phyloP scores from a whole-genome alignment of 1,284 basidiomycete species.

The Heterobasidion irregulare region DNA sequence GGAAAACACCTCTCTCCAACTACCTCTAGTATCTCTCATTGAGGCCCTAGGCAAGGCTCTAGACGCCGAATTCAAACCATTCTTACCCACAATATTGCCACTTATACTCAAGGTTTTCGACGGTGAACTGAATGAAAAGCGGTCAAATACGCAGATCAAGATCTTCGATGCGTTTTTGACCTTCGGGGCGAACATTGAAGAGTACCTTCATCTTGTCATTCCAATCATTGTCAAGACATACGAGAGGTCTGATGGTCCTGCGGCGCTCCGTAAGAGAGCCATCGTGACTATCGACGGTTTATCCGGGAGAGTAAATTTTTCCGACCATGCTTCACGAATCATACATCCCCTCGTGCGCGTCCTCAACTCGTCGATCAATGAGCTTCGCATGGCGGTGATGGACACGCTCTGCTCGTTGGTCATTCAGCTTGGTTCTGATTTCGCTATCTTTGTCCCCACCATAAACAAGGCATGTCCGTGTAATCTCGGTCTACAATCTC shows the following conservation, averaged over 20 bases:
- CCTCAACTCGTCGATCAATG: slow-evolving; percentile 71
- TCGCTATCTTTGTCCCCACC: slow-evolving; percentile 95
- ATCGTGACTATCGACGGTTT: slow-evolving; percentile 90
- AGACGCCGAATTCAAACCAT: slow-evolving; percentile 97
- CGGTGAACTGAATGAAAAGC: slow-evolving; percentile 74
- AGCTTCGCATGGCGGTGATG: slow-evolving; percentile 84
- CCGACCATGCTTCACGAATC: slow-evolving; percentile 96
- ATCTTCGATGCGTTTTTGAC: slow-evolving; percentile 93
- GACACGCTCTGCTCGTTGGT: slow-evolving; percentile 92
- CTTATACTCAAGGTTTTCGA: slow-evolving; percentile 90
- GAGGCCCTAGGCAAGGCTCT: slow-evolving; percentile 94
- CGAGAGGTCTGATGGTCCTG: slow-evolving; percentile 75
- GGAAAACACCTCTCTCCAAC: slow-evolving; percentile 81
- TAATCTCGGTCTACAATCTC: neutral
- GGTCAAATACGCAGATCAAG: slow-evolving; percentile 77
- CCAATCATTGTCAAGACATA: slow-evolving; percentile 92
- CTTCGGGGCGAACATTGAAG: slow-evolving; percentile 95
- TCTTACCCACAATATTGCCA: slow-evolving; percentile 89
- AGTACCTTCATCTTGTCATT: slow-evolving; percentile 95
- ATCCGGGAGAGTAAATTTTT: slow-evolving; percentile 93
- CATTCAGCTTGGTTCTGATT: slow-evolving; percentile 92
- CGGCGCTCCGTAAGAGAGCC: slow-evolving; percentile 78
- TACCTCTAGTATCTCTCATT: slow-evolving; percentile 90
- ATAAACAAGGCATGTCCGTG: slow-evolving; percentile 75
- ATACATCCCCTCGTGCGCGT: slow-evolving; percentile 94